Percentiles rank a stretch among this genome's conserved stretches.
phyloP scores from a whole-genome alignment of 306 rosid genomes.

The Cucurbita ficifolia region DNA sequence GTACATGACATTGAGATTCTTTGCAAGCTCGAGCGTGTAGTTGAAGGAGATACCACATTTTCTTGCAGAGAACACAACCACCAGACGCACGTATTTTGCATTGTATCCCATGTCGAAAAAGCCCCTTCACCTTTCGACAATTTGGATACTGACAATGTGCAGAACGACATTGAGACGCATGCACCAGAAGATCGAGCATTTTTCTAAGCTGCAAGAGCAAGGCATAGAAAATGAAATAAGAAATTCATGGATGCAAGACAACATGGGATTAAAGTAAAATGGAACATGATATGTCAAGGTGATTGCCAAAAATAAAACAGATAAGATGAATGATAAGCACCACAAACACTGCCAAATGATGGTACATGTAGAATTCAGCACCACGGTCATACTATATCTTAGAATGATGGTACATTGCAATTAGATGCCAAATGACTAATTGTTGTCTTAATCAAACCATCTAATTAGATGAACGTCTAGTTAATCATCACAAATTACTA shows the following conservation, averaged over 20 bases:
- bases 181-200: constrained; percentile 96
- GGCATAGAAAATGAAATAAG: background rate
- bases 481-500: no score
- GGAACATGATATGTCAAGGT: background rate
- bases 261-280: background rate
- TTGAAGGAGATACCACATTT: constrained; percentile 96
- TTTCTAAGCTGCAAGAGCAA: constrained; percentile 49
- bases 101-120: constrained; percentile 89
- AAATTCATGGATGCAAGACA: background rate
- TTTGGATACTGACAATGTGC: constrained; percentile 84
- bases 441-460: no score
- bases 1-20: constrained; percentile 85
- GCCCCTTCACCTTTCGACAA: constrained; percentile 94
- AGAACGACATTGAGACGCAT: constrained; percentile 93
- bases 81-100: constrained; percentile 90
- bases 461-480: no score
- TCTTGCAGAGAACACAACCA: constrained; percentile 92
- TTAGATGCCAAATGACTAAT: background rate
- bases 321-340: background rate
- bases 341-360: background rate
- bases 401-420: background rate
- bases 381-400: background rate
- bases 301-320: background rate
- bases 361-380: background rate
- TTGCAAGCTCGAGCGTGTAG: constrained; percentile 99